These are phyloP conservation scores for Metroxylon sagu DNA, from an alignment of 176 grass and related monocot genomes.

Conservation along the genomic window DNA sequence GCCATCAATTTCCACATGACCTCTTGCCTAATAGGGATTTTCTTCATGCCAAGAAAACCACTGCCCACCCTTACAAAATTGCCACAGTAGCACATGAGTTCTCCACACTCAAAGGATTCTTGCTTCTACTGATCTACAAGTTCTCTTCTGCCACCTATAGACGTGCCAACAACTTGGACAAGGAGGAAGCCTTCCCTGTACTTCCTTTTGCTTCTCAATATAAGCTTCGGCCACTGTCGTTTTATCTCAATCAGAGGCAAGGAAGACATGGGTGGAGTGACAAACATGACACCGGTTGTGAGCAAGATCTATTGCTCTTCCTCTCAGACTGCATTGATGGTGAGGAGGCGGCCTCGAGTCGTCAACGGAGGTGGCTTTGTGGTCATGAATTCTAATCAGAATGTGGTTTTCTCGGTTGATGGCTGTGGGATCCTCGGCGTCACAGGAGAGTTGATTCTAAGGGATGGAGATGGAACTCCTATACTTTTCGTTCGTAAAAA, in stretches of 20 bases:
- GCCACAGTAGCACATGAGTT: neutral
- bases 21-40: neutral
- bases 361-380: neutral
- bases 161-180: no score
- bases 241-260: no score
- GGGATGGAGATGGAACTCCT: constrained; percentile 47
- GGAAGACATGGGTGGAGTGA: neutral
- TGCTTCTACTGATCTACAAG: neutral
- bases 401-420: constrained; percentile 12
- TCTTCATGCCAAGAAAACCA: constrained; percentile 17
- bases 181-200: no score
- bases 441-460: constrained; percentile 54
- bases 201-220: no score
- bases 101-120: constrained; percentile 5
- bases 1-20: constrained; percentile 14
- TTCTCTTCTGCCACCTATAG: no score
- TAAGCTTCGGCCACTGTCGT: no score
- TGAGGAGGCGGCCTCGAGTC: neutral
- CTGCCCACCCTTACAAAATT: neutral
- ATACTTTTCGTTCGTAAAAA: constrained; percentile 76
- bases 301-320: neutral
- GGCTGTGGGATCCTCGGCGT: constrained; percentile 67
- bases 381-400: neutral
- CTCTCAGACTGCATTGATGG: constrained; percentile 3
- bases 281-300: neutral